phyloP scores from a whole-genome alignment of 1,284 basidiomycete species.

The Cystobasidiaceae sp. region DNA sequence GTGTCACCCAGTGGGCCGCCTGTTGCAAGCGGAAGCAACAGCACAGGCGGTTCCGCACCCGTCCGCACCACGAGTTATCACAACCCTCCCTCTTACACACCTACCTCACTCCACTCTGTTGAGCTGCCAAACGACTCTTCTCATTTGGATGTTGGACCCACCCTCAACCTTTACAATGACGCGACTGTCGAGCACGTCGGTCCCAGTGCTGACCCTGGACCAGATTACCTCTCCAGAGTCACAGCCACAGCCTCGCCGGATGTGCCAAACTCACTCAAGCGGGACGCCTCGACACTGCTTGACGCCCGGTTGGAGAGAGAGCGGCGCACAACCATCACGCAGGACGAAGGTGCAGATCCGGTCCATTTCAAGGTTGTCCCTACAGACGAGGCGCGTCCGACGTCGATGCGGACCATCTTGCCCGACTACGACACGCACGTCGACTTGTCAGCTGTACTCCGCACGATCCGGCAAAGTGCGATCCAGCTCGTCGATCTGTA shows the following conservation, averaged over 20 bases:
- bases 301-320: not conserved
- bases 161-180: conserved; percentile 9
- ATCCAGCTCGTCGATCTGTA: conserved; percentile 5
- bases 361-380: conserved; percentile 16
- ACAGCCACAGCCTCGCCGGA: not conserved
- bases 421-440: conserved; percentile 2
- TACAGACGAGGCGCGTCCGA: not conserved
- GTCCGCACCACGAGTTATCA: not conserved
- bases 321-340: not conserved
- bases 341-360: conserved; percentile 1
- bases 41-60: not conserved
- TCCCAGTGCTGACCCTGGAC: conserved; percentile 1
- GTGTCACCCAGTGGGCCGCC: not conserved
- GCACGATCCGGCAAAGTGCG: not conserved
- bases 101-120: not conserved
- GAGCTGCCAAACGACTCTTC: not conserved
- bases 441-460: not conserved
- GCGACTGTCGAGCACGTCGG: conserved; percentile 10
- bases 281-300: not conserved
- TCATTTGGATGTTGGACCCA: not conserved
- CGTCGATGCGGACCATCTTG: not conserved
- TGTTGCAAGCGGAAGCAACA: not conserved
- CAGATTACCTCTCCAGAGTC: not conserved
- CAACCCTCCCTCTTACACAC: not conserved
- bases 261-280: not conserved